Evolutionary conservation across 306 rosid genomes (phyloP), one percentile per base, ranked within the genome.

Genomic region (Comarum palustre): DNA sequence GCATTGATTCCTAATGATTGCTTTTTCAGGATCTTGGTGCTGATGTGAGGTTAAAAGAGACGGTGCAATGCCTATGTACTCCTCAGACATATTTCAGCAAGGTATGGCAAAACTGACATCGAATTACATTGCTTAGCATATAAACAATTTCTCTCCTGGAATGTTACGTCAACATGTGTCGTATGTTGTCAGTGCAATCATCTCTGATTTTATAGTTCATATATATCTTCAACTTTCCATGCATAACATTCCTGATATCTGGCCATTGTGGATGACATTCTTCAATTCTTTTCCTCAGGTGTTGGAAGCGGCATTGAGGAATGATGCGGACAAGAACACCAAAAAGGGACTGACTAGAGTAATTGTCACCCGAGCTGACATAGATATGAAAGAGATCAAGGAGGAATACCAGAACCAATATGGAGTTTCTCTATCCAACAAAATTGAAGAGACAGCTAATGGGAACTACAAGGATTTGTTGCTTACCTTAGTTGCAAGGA

Each of bases 391-490:
- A 77, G 85, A 77, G 55, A 89, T 94, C 73, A 83, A 78, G 68
- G 78, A 75, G 14, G 89, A 91, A 77, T 91, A 77, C 79, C 62
- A 89, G 19, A 75, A 55, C 14, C 54, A 39, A 0, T 83, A 67
- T 82, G 96, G 96, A 73, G 85, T 69, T 83, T 62, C 92, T 39
- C 75, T 91, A 46, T 12, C 81, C 4, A 81, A 84, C 36, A 88
- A 84, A 80, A 83, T 94, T 71, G 96, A 84, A 75, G 87, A 82
- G 42, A 69, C 73, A 7, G 82, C 96, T 36, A 83, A 80, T 69
- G 99, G 99, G 43, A 91, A 78, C 78, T 94, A 84, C 36, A 91
- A 90, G 84, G 99, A 91, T 87, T 86, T 94, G 85, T 84, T 91
- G 84, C 83, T 91, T 34, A 81, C 85, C 46, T 84, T 94, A 85